Evolutionary conservation across 2,329 filamentous ascomycete species (phyloP).

Genomic region (Juglanconis sp.): DNA sequence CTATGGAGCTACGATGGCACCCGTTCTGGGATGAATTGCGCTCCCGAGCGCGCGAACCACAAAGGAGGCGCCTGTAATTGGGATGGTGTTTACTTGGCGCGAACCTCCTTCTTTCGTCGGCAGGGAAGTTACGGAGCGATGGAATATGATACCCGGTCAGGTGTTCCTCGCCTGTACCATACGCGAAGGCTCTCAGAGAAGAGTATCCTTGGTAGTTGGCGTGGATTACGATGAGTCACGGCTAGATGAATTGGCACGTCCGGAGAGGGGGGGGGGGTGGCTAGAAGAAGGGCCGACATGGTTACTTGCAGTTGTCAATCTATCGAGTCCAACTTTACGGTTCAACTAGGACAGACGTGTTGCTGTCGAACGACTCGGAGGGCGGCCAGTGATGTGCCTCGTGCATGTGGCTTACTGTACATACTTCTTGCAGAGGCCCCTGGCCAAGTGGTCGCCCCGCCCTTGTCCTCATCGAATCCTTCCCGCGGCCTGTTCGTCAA

Average conservation of each 20-base stretch:
- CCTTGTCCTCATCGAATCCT: no score
- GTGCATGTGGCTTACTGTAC: no score
- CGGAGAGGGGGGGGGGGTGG: no score
- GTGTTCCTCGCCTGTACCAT: background rate
- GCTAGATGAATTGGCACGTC: no score
- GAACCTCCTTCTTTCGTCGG: background rate
- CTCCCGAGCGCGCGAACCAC: background rate
- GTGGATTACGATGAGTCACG: background rate
- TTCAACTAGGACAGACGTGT: no score
- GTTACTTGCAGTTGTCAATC: background rate
- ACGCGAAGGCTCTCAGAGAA: background rate
- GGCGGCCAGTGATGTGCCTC: no score
- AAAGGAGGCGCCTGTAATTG: background rate
- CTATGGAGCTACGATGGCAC: background rate
- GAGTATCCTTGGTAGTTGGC: no score
- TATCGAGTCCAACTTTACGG: background rate
- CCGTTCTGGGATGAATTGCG: background rate
- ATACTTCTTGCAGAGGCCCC: no score
- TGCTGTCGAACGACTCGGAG: no score
- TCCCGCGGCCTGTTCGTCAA: no score
- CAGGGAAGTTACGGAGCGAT: background rate
- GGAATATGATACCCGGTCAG: slow-evolving; percentile 9
- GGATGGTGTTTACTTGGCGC: background rate
- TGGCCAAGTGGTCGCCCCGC: no score
- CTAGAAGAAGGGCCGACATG: background rate